Evolutionary conservation across 352 stramenopile genomes (phyloP), one percentile per base, ranked within the genome.

Genomic region (Globisporangium abappressorium): DNA sequence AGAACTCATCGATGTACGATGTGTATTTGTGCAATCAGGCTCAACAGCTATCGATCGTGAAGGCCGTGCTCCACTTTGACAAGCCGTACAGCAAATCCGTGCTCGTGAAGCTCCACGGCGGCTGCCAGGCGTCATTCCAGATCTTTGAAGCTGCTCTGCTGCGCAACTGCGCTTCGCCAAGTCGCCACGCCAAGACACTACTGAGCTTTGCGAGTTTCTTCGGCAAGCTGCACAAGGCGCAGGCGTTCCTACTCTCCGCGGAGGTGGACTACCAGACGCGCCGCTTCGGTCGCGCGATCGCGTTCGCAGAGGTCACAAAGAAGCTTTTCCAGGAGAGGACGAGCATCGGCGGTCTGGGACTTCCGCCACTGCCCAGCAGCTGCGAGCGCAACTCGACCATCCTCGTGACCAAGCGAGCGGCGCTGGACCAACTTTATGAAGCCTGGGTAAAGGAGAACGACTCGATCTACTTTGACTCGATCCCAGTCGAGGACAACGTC

Each of bases 21-120:
- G 1, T 26, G 24, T 26, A 26, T 26, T 1, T 26, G 24, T 55
- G n/a, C 38, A 53, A 43, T 49, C 4, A 79, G 77, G 75, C 77
- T 0, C 75, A 84, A 22, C 77, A 84, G 26, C 66, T 84, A 15
- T 75, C 77, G 8, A 78, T 84, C 46, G 69, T 81, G 30, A 79
- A 78, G 24, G 73, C 75, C 1, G 61, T 72, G 1, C 51, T 82
- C 5, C 65, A 75, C 63, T 69, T 66, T 15, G 70, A 77, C n/a
- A 69, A 65, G 26, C 64, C 65, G 2, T 81, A 73, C 64, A 77
- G 65, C 46, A 66, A 70, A 34, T 70, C 68, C 0, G 66, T 78
- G 33, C 64, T 84, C 5, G 66, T 79, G 24, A 84, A 81, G 58
- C 75, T 84, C 18, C 77, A 84, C 55, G 46, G 71, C 3, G 54